Conservation (phyloP, 1,284 basidiomycete genomes). For the Heliocybe sulcata region DNA sequence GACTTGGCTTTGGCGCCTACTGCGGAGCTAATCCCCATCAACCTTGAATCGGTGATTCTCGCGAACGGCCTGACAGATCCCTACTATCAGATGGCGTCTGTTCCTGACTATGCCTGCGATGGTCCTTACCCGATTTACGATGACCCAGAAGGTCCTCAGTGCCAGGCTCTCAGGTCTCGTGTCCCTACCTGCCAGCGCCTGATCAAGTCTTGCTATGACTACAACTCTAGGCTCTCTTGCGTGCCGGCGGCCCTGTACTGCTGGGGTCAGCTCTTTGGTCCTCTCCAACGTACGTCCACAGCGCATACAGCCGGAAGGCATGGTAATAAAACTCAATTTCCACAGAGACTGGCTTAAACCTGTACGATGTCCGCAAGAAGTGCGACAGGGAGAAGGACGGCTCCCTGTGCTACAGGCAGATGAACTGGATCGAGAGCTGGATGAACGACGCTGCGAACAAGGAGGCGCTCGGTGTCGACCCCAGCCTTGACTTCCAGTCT, state of each 20-base stretch:
- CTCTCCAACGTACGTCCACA: slow-evolving; percentile 16
- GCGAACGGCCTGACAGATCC: slow-evolving; percentile 43
- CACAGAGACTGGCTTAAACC: slow-evolving; percentile 57
- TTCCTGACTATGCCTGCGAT: slow-evolving; percentile 43
- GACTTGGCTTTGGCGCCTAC: slow-evolving; percentile 7
- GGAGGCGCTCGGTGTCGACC: slow-evolving; percentile 67
- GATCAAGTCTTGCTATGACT: slow-evolving; percentile 19
- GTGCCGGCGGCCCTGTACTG: slow-evolving; percentile 9
- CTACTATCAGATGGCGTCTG: slow-evolving; percentile 31
- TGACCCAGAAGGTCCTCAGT: slow-evolving; percentile 22
- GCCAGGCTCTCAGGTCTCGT: slow-evolving; percentile 7
- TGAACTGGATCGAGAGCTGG: slow-evolving; percentile 76
- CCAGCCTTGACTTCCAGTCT: slow-evolving; percentile 44
- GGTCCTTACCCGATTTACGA: slow-evolving; percentile 29
- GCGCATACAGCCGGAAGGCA: not conserved
- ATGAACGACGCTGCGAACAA: slow-evolving; percentile 70
- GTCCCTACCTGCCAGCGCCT: slow-evolving; percentile 26
- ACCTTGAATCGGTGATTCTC: slow-evolving; percentile 41
- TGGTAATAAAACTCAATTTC: not conserved
- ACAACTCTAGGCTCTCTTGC: slow-evolving; percentile 18
- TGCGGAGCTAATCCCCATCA: slow-evolving; percentile 24
- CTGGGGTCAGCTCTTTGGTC: slow-evolving; percentile 7
- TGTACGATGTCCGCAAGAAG: slow-evolving; percentile 78
- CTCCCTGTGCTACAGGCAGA: slow-evolving; percentile 68
- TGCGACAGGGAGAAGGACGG: slow-evolving; percentile 71